Percentiles rank a stretch among this genome's conserved stretches.
Evolutionary conservation across 2,329 filamentous ascomycete species (phyloP).

Genomic region (Arthrocladium fulminans): DNA sequence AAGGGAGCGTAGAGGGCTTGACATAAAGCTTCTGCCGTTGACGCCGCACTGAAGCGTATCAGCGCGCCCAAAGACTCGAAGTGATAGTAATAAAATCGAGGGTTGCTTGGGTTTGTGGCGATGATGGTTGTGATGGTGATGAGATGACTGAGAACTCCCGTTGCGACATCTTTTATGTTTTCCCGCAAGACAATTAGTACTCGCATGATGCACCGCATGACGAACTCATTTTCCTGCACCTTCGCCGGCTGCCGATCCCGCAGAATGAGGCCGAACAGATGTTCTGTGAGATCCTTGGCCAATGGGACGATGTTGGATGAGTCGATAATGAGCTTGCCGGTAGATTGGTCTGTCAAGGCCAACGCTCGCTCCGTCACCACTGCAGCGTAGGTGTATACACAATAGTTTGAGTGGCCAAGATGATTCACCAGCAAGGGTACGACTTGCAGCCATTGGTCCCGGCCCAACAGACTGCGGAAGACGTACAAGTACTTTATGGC

Average conservation of each 20-base stretch:
- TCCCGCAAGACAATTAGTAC: slow-evolving; percentile 91
- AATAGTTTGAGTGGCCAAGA: slow-evolving; percentile 80
- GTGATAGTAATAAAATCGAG: slow-evolving; percentile 95
- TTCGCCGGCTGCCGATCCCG: slow-evolving; percentile 77
- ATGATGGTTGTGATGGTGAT: slow-evolving; percentile 87
- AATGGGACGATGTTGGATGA: slow-evolving; percentile 69
- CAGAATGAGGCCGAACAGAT: slow-evolving; percentile 85
- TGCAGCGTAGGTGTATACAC: slow-evolving; percentile 94
- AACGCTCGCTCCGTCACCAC: slow-evolving; percentile 93
- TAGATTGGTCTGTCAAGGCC: slow-evolving; percentile 63
- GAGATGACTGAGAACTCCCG: slow-evolving; percentile 72
- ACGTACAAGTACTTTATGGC: slow-evolving; percentile 97
- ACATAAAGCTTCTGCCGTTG: slow-evolving; percentile 59
- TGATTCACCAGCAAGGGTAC: slow-evolving; percentile 88
- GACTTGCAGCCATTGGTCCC: slow-evolving; percentile 82
- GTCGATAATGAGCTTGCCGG: slow-evolving; percentile 69
- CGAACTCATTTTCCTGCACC: slow-evolving; percentile 95
- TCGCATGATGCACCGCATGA: slow-evolving; percentile 98
- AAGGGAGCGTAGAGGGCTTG: slow-evolving; percentile 75
- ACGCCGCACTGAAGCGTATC: slow-evolving; percentile 62
- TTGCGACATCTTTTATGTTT: slow-evolving; percentile 61
- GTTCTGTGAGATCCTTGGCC: slow-evolving; percentile 75
- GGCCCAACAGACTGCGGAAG: slow-evolving; percentile 89
- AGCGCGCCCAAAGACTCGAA: slow-evolving; percentile 91
- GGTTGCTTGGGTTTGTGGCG: slow-evolving; percentile 90